Conservation (phyloP, 768 basidiomycete species). For the Suillus plorans region DNA sequence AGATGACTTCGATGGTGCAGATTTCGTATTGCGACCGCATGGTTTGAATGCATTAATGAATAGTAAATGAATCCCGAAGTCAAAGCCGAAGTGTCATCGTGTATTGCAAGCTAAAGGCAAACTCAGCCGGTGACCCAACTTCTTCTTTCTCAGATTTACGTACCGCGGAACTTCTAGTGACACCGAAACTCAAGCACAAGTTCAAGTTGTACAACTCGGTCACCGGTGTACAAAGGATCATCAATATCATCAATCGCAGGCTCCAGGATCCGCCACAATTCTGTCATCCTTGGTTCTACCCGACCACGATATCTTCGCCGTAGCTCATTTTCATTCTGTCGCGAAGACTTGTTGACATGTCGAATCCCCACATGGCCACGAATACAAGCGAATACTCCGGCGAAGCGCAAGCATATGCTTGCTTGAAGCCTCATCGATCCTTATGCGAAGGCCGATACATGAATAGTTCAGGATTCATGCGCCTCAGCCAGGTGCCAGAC, state of each 20-base stretch:
- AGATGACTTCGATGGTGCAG: not conserved
- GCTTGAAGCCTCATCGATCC: not conserved
- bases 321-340: not conserved
- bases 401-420: not conserved
- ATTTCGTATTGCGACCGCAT: not conserved
- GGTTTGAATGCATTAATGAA: not conserved
- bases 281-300: not conserved
- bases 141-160: not conserved
- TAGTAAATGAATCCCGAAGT: not conserved
- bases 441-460: not conserved
- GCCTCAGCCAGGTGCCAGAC: not conserved
- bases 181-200: not conserved
- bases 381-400: not conserved
- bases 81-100: not conserved
- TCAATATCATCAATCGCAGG: not conserved
- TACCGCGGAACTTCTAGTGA: not conserved
- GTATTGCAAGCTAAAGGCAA: not conserved
- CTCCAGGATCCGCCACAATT: not conserved
- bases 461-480: not conserved
- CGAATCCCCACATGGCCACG: not conserved
- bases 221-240: not conserved
- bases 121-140: not conserved
- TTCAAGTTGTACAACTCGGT: not conserved
- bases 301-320: not conserved
- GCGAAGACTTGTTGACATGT: not conserved